Evolutionary conservation across 768 basidiomycete genomes (phyloP), one percentile per base, ranked within the genome.

Genomic region (Sporobolomyces phaffii): DNA sequence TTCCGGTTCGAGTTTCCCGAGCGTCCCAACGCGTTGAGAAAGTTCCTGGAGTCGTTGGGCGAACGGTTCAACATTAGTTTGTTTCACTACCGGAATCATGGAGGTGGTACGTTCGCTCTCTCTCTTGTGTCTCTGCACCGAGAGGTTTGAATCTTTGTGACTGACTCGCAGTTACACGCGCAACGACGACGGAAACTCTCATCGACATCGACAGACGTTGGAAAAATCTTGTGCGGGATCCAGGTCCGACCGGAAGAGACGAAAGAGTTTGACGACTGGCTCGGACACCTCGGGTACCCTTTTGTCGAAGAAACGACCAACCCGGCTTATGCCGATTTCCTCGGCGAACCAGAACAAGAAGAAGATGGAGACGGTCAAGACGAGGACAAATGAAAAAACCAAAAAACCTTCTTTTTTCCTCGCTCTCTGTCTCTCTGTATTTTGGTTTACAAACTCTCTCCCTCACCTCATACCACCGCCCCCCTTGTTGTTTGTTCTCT

Each of bases 1-100:
- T 90, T 97, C 77, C 81, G 92, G 76, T 99, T 99, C 76, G 93
- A 94, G 77, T 99, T 99, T 77, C 96, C 96, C 1, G 96, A 99
- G 77, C 81, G 96, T 59, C 93, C 91, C 0, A 87, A 86, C 3
- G 96, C 94, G 5, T 80, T 99, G 63, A 85, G 89, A 47, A 90
- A 88, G 72, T 99, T 98, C 81, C 81, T 99, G 65, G 81, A 86
- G 33, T 89, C 88, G 5, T 76, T 99, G 49, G 87, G 87, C 36
- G 80, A 83, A 24, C 86, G 86, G 29, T 97, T 93, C 92, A 97
- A 93, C 77, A 90, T 99, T 53, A 88, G 91, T 1, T 77, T 99
- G 70, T 99, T 98, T 80, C 96, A 99, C 77, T 99, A 99, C 78
- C 84, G 96, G 61, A 97, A 98, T 77, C 94, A 98, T 34, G 91